Base-by-base conservation (phyloP, 306 rosid species). In the Begonia fuchsioides region DNA sequence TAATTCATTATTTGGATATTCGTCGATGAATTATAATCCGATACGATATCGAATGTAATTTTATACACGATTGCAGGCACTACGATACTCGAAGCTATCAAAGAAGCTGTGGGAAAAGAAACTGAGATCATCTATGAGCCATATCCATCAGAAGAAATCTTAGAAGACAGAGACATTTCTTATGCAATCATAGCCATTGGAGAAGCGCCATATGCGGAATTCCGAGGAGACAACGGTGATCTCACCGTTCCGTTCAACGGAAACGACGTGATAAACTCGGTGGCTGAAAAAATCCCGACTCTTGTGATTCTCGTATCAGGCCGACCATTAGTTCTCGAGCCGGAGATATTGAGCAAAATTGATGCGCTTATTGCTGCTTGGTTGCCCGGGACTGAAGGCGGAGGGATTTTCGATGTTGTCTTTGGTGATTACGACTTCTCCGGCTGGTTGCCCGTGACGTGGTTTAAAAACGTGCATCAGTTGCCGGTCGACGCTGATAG, bases 331-430 rank as follows among this genome's bases (percentile, higher is more conserved):
- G 69, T 73, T 17, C 60, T 88, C 49, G 90, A 78, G 70, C 82
- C 84, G 19, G n/a, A 53, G 57, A 57, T 81, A 41, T 56, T 83
- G 55, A 82, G 58, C 47, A 88, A 81, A 57, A 66, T 64, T 32
- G 77, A 81, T 54, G 86, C 75, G 53, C 55, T 83, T 19, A 75
- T 88, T 59, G 86, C 93, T 53, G 95, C 96, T 56, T 88, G 96
- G 96, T 72, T 88, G 62, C 95, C 96, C 2, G 93, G 96, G 38
- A 76, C 70, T 10, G 95, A 88, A 81, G 97, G 77, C 32, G 65
- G 61, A 2, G 97, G 95, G 46, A 81, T 83, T 58, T 39, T 86
- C 10, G 97, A 88, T 20, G 84, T 83, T 50, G 52, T 88, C 50
- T 88, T 81, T 35, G 95, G 97, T 26, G 77, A 67, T 58, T 61